These are phyloP conservation scores for Candida corydali DNA, from an alignment of 805 yeast species.

Conservation along the genomic window DNA sequence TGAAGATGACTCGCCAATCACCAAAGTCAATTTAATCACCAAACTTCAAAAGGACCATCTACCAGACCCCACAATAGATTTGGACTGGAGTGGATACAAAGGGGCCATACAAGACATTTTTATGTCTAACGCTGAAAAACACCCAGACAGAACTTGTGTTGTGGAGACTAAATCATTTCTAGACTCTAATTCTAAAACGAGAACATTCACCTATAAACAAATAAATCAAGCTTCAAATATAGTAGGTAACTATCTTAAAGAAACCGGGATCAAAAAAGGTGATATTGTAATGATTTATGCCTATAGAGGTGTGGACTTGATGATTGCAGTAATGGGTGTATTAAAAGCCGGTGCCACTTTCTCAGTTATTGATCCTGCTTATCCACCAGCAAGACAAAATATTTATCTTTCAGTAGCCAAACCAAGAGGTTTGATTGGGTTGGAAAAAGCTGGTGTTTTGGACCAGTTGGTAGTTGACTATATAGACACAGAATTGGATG, in stretches of 20 bases:
- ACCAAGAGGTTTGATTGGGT: slow-evolving; percentile 86
- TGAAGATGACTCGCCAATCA: slow-evolving; percentile 43
- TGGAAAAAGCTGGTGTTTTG: slow-evolving; percentile 83
- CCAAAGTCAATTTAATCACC: slow-evolving; percentile 68
- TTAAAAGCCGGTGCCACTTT: slow-evolving; percentile 98
- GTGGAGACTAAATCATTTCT: slow-evolving; percentile 81
- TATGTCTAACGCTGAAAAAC: slow-evolving; percentile 74
- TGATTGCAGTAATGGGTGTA: slow-evolving; percentile 97
- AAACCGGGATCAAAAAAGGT: slow-evolving; percentile 79
- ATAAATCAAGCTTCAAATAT: slow-evolving; percentile 91
- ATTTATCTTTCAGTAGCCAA: slow-evolving; percentile 89
- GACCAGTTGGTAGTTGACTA: slow-evolving; percentile 76
- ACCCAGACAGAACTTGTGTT: slow-evolving; percentile 87
- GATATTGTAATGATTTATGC: slow-evolving; percentile 98
- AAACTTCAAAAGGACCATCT: slow-evolving; percentile 53
- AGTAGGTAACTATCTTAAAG: slow-evolving; percentile 82
- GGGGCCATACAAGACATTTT: slow-evolving; percentile 98
- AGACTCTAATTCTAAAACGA: slow-evolving; percentile 49
- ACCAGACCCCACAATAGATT: slow-evolving; percentile 83
- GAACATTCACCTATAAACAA: slow-evolving; percentile 79
- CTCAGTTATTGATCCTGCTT: slow-evolving; percentile 97
- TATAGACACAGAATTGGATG: slow-evolving; percentile 65
- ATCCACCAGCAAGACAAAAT: slow-evolving; percentile 97
- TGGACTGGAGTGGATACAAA: slow-evolving; percentile 87
- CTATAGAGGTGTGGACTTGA: slow-evolving; percentile 92